A percentile compares a stretch with the other conserved stretches of the same genome.
Evolutionary conservation across 139 green algal genomes (phyloP).

Genomic region (Gonium pectorale): DNA sequence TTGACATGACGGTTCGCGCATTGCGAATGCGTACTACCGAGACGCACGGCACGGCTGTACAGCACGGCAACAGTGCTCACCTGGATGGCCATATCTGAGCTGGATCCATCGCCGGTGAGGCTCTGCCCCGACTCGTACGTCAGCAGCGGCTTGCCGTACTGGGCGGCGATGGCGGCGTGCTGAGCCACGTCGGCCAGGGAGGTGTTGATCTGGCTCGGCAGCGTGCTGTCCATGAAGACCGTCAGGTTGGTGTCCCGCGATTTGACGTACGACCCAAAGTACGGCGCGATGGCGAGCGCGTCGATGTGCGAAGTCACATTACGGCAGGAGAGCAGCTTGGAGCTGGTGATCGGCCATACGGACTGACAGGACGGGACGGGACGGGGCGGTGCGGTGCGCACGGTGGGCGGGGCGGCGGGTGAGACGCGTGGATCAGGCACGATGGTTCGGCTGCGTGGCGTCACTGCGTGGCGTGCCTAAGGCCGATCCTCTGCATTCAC

Average conservation of each 20-base stretch:
- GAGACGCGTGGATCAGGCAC: too few species aligned
- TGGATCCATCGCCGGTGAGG: slow-evolving; percentile 34
- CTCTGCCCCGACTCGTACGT: slow-evolving; percentile 45
- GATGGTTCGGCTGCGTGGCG: too few species aligned
- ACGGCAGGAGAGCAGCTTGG: slow-evolving; percentile 45
- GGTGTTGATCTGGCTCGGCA: slow-evolving; percentile 3
- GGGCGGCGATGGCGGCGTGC: slow-evolving; percentile 41
- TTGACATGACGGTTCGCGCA: too few species aligned
- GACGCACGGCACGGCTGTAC: too few species aligned
- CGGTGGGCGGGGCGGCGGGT: too few species aligned
- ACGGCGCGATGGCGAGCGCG: slow-evolving; percentile 45
- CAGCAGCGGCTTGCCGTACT: slow-evolving; percentile 30
- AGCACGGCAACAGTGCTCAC: too few species aligned
- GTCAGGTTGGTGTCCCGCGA: slow-evolving; percentile 36
- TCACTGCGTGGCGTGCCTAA: too few species aligned
- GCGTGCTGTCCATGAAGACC: slow-evolving; percentile 19
- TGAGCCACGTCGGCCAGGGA: background rate
- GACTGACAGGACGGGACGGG: too few species aligned
- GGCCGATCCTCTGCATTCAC: too few species aligned
- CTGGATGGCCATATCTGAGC: slow-evolving; percentile 36
- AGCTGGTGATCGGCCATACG: slow-evolving; percentile 44
- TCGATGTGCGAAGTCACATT: slow-evolving; percentile 17
- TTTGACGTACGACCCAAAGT: slow-evolving; percentile 45
- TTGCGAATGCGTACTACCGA: too few species aligned
- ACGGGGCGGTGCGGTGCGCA: too few species aligned